Percentiles rank a stretch among this genome's conserved stretches.
These are phyloP conservation scores for Spencermartinsiella ligniputridi DNA, from an alignment of 1,139 yeast genomes.

Conservation along the genomic window DNA sequence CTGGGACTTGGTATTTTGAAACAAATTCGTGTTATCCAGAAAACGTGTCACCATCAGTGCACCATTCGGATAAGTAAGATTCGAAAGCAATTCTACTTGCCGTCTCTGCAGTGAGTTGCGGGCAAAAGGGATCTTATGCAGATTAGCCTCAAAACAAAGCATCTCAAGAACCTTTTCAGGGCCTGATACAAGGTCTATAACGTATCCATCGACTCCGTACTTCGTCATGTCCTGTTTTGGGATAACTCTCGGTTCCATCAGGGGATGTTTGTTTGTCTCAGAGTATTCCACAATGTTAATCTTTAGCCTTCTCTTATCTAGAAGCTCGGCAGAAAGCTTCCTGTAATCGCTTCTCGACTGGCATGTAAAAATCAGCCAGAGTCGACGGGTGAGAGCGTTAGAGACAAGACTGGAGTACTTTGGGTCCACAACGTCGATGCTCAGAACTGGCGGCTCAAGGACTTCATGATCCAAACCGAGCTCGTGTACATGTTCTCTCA, in stretches of 20 bases:
- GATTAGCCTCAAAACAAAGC: constrained; percentile 56
- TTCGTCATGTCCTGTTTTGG: constrained; percentile 36
- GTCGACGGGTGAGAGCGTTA: constrained; percentile 49
- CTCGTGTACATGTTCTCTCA: constrained; percentile 36
- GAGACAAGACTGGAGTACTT: constrained; percentile 51
- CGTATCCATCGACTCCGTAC: constrained; percentile 78
- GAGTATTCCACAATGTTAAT: constrained; percentile 47
- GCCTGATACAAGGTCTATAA: constrained; percentile 68
- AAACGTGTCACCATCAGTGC: constrained; percentile 10
- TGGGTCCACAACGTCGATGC: constrained; percentile 51
- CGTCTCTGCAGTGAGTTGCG: constrained; percentile 26
- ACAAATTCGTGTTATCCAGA: constrained; percentile 8
- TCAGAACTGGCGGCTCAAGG: constrained; percentile 73
- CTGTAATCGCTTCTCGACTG: constrained; percentile 42
- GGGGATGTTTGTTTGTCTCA: constrained; percentile 19
- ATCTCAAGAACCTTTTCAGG: constrained; percentile 70
- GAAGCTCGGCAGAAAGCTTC: constrained; percentile 39
- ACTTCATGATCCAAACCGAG: constrained; percentile 39
- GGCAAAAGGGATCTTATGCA: constrained; percentile 65
- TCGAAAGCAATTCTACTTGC: constrained; percentile 5
- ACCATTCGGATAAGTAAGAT: constrained; percentile 8
- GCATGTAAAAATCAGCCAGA: constrained; percentile 54
- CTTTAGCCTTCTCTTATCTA: constrained; percentile 36
- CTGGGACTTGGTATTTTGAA: constrained; percentile 13
- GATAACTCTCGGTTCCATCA: constrained; percentile 30